Conservation (phyloP, 257 asterid genomes). For the Plantago major region DNA sequence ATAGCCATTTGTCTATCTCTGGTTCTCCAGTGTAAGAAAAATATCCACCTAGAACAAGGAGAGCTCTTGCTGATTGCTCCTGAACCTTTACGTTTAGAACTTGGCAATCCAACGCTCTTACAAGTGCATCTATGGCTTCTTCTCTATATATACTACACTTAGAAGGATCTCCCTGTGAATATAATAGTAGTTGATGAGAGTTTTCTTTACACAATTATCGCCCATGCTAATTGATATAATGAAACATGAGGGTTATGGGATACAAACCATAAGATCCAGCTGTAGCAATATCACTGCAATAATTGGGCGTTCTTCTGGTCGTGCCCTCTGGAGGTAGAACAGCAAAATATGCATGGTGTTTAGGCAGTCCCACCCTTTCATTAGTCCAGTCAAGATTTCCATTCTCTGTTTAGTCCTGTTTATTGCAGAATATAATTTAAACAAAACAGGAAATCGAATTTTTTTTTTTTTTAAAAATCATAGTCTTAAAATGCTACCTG, state of each 20-base stretch:
- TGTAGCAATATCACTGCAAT: constrained; percentile 59
- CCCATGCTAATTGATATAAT: not conserved
- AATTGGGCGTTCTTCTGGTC: constrained; percentile 52
- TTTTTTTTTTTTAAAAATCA: too few relatives aligned
- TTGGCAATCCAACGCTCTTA: constrained; percentile 42
- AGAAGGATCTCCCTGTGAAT: constrained; percentile 50
- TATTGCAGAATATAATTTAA: not conserved
- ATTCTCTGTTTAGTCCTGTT: constrained; percentile 47
- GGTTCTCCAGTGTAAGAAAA: constrained; percentile 71
- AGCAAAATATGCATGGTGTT: constrained; percentile 56
- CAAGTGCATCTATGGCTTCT: constrained; percentile 64
- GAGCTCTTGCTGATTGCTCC: constrained; percentile 53
- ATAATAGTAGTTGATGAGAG: constrained; percentile 8
- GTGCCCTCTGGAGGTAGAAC: constrained; percentile 51
- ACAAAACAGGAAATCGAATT: not conserved
- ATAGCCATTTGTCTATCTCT: constrained; percentile 50
- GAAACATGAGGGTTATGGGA: not conserved
- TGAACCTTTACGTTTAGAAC: constrained; percentile 53
- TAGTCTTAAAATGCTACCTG: constrained; percentile 34
- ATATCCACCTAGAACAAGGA: constrained; percentile 61
- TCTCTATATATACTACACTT: constrained; percentile 65
- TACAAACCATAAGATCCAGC: constrained; percentile 70
- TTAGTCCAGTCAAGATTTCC: constrained; percentile 39
- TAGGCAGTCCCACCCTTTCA: constrained; percentile 54
- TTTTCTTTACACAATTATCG: not conserved